phyloP scores from a whole-genome alignment of 2,329 filamentous ascomycete species.

The Chlorencoelia australis region DNA sequence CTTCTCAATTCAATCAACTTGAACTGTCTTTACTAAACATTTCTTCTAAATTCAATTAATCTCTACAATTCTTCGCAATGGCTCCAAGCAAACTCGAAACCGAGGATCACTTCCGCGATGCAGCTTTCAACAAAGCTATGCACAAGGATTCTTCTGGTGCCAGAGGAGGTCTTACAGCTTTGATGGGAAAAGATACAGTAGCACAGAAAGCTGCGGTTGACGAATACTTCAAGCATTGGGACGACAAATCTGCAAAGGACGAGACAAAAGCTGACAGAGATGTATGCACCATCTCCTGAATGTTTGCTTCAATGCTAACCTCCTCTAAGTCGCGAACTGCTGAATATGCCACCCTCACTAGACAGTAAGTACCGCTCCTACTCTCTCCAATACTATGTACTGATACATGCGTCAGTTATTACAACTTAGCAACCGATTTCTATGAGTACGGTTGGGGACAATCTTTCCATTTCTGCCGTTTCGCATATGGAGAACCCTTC shows the following conservation, averaged over 20 bases:
- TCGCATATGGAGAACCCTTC: slow-evolving; percentile 78
- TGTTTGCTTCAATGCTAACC: neutral
- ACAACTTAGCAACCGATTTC: slow-evolving; percentile 90
- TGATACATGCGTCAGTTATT: slow-evolving; percentile 55
- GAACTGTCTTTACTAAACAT: slow-evolving; percentile 1
- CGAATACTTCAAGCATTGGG: slow-evolving; percentile 96
- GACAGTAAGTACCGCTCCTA: slow-evolving; percentile 54
- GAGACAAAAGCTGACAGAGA: slow-evolving; percentile 79
- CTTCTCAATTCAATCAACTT: slow-evolving; percentile 9
- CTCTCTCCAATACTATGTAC: neutral
- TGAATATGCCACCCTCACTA: slow-evolving; percentile 86
- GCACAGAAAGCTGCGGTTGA: slow-evolving; percentile 76
- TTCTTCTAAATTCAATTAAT: slow-evolving; percentile 1
- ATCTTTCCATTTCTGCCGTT: slow-evolving; percentile 96
- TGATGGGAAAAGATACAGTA: slow-evolving; percentile 70
- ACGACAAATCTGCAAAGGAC: slow-evolving; percentile 65
- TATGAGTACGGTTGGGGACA: slow-evolving; percentile 97
- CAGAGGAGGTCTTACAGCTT: slow-evolving; percentile 65
- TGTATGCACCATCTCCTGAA: slow-evolving; percentile 36
- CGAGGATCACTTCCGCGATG: slow-evolving; percentile 81
- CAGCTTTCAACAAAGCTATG: slow-evolving; percentile 79
- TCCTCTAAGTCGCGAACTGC: slow-evolving; percentile 5
- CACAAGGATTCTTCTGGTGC: slow-evolving; percentile 61
- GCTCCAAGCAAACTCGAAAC: slow-evolving; percentile 6
- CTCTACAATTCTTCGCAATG: slow-evolving; percentile 5